phyloP scores from a whole-genome alignment of 306 rosid species.

The Lablab purpureus region DNA sequence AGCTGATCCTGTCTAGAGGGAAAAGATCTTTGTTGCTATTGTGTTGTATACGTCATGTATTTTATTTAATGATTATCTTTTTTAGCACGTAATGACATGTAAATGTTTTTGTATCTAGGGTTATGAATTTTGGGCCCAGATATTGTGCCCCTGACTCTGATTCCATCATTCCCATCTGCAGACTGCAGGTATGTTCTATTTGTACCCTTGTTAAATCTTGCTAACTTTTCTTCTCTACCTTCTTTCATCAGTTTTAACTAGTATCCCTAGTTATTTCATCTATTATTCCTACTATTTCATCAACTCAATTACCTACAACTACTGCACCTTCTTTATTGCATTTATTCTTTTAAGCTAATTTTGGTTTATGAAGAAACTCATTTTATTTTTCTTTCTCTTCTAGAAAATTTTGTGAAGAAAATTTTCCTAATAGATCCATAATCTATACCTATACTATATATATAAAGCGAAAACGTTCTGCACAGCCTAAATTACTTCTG shows the following conservation, averaged over 20 bases:
- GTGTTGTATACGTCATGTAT: background rate
- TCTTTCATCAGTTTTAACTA: background rate
- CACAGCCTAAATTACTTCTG: too few species aligned
- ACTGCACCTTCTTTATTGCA: too few species aligned
- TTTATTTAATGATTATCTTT: slow-evolving; percentile 3
- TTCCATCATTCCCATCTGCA: slow-evolving; percentile 2
- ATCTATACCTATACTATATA: too few species aligned
- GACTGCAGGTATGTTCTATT: slow-evolving; percentile 44
- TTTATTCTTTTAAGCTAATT: too few species aligned
- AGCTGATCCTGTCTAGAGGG: background rate
- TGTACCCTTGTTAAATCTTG: background rate
- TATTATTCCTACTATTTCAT: too few species aligned
- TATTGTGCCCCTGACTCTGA: background rate
- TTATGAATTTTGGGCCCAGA: background rate
- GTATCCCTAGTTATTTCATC: too few species aligned
- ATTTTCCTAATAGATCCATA: too few species aligned
- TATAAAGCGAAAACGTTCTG: too few species aligned
- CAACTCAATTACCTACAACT: too few species aligned
- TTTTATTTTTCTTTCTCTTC: too few species aligned
- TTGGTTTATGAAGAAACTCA: too few species aligned
- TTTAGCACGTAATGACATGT: slow-evolving; percentile 10
- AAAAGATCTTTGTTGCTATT: background rate
- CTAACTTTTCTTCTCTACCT: background rate
- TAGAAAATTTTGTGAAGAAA: too few species aligned
- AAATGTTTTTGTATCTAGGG: slow-evolving; percentile 25